Evolutionary conservation across 371 early-diverging fungal species (phyloP).

Genomic region (Apophysomyces sp.): DNA sequence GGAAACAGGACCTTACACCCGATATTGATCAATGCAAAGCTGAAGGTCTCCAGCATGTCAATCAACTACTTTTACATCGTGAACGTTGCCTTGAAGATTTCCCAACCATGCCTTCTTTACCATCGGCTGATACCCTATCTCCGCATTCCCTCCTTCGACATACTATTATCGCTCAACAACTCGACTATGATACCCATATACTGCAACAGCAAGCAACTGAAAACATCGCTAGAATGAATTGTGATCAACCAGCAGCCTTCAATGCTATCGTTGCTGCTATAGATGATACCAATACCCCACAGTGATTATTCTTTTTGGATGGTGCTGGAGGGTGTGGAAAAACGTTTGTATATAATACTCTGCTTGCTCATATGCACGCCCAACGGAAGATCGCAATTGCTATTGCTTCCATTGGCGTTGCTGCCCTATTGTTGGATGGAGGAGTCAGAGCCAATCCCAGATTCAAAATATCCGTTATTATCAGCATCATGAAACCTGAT

Average conservation of each 20-base stretch:
- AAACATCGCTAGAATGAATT: not conserved
- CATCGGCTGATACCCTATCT: not conserved
- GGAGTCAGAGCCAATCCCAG: too few species aligned
- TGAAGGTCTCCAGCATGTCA: not conserved
- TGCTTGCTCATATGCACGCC: too few species aligned
- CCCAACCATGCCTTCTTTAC: not conserved
- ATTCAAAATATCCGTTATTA: too few species aligned
- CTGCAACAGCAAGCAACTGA: not conserved
- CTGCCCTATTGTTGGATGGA: too few species aligned
- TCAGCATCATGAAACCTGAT: too few species aligned
- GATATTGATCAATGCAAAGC: conserved; percentile 2
- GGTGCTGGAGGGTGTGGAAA: too few species aligned
- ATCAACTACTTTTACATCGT: not conserved
- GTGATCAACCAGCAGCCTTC: not conserved
- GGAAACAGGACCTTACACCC: not conserved
- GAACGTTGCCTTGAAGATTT: too few species aligned
- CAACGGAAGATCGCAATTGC: too few species aligned
- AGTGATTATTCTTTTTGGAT: too few species aligned
- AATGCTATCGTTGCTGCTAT: not conserved
- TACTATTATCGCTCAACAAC: not conserved
- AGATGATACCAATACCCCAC: too few species aligned
- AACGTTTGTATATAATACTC: too few species aligned
- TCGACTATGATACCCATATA: not conserved
- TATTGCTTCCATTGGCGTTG: not conserved
- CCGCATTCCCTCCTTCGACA: not conserved